Base-by-base conservation (phyloP, 2,329 filamentous ascomycete genomes). In the Calonectria henricotiae region DNA sequence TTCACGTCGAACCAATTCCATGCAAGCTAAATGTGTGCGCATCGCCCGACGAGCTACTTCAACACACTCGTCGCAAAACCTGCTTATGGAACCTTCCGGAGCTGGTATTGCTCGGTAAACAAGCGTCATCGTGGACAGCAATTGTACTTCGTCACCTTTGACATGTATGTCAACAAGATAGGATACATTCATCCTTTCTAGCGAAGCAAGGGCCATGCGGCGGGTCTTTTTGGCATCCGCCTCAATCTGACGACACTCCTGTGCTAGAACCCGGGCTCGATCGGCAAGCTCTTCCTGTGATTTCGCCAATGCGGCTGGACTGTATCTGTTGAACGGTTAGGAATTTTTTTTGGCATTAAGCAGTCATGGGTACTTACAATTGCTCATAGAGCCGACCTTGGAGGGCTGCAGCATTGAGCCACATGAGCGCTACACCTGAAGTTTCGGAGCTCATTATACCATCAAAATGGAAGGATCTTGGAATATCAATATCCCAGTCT, bases 301-400 rank as follows among this genome's bases (percentile, higher is more conserved):
- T 35, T 80, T 79, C 1, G 79, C 78, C 46, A 88, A 76, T 3
- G 86, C 86, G 7, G 82, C 79, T 1, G 86, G 85, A 69, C 86
- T 87, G 73, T 92, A 92, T 55, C 83, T 84, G 66, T 30, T 41
- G n/a, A 35, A 25, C 8, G 61, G 46, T 76, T 37, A 71, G 75
- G 25, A 69, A 17, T 12, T 9, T 5, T 17, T 8, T 25, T 13
- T 37, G 6, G 39, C 12, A 13, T 20, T 17, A 20, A 25, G 11
- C 46, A n/a, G 1, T 9, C 23, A n/a, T 11, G 2, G 30, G 13
- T 1, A 74, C 81, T 58, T 60, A 83, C 79, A 85, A 58, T 60
- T 87, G 81, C 73, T 89, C 86, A 73, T 92, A 92, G 5, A 90
- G 86, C 15, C 87, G 83, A 15, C 89, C 88, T 71, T 91, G 87